Percentiles rank a stretch among this genome's conserved stretches.
phyloP scores from a whole-genome alignment of 805 yeast species.

The Candida ponderosae region DNA sequence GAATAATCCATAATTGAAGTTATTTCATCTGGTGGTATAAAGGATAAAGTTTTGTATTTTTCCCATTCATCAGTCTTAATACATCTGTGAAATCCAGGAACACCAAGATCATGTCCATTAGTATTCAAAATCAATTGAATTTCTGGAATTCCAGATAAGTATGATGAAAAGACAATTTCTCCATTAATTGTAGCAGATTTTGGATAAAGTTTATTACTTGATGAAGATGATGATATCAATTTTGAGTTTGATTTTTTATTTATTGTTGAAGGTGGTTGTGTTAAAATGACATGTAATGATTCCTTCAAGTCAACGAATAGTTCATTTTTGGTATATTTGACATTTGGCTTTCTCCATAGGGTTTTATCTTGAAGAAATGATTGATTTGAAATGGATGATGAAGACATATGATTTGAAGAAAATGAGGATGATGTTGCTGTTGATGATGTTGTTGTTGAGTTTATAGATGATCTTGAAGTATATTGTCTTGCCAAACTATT shows the following conservation, averaged over 20 bases:
- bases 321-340: slow-evolving; percentile 75
- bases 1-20: slow-evolving; percentile 56
- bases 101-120: slow-evolving; percentile 38
- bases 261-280: slow-evolving; percentile 16
- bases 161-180: slow-evolving; percentile 50
- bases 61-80: slow-evolving; percentile 50
- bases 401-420: slow-evolving; percentile 5
- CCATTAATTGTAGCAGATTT: slow-evolving; percentile 56
- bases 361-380: slow-evolving; percentile 20
- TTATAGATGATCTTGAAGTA: slow-evolving; percentile 7
- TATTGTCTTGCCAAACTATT: slow-evolving; percentile 22
- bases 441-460: slow-evolving; percentile 14
- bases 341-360: slow-evolving; percentile 78
- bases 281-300: slow-evolving; percentile 45
- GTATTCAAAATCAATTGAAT: slow-evolving; percentile 48
- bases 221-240: slow-evolving; percentile 15
- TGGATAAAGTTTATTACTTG: slow-evolving; percentile 26
- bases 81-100: slow-evolving; percentile 67
- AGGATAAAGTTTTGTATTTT: slow-evolving; percentile 37
- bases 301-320: slow-evolving; percentile 80
- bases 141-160: slow-evolving; percentile 72
- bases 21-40: slow-evolving; percentile 86
- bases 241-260: neutral
- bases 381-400: slow-evolving; percentile 2
- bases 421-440: slow-evolving; percentile 13